Base-by-base conservation (phyloP, 2,329 filamentous ascomycete species). In the Aspergillus udagawae region DNA sequence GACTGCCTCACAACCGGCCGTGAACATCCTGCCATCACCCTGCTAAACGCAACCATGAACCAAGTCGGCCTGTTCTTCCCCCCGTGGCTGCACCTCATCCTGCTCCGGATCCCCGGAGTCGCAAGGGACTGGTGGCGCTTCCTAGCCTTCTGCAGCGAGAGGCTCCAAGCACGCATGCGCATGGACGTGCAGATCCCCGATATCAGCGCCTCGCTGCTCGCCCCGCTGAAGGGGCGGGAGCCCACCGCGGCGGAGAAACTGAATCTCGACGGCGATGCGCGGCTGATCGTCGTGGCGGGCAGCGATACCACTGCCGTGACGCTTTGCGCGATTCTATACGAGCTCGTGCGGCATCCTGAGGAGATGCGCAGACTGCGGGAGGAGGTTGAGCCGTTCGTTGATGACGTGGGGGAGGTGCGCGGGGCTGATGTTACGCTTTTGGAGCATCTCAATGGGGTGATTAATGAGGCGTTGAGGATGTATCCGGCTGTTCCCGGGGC, bases 291-390 rank as follows among this genome's bases (percentile, higher is more conserved):
- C 50, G 63, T 70, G 8, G 69, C 68, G 14, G 68, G 69, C 23
- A 75, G 72, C 38, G 78, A 80, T 58, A 80, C 77, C 6, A 77
- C 75, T 0, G 68, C 76, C 7, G 69, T 72, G 0, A 71, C 75
- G 0, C 61, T 80, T 21, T 71, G 74, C 1, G 68, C 69, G 52
- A 63, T 78, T 6, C 76, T 81, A 64, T 79, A 76, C 59, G 61
- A 74, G 47, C 63, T 75, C 3, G 70, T 68, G 5, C 63, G 63
- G 10, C 61, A 72, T 38, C 68, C 66, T 6, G 68, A 58, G 20
- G 58, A 68, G 35, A 61, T 59, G 45, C 28, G 64, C 20, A 70
- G 70, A 54, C 58, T 78, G 49, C 63, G 73, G 42, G 53, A 70
- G 53, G 70, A 77, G 58, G 62, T 76, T 1, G 62, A 7, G 51